Evolutionary conservation across 2,329 filamentous ascomycete genomes (phyloP).

Genomic region (Ascosphaera aggregata): DNA sequence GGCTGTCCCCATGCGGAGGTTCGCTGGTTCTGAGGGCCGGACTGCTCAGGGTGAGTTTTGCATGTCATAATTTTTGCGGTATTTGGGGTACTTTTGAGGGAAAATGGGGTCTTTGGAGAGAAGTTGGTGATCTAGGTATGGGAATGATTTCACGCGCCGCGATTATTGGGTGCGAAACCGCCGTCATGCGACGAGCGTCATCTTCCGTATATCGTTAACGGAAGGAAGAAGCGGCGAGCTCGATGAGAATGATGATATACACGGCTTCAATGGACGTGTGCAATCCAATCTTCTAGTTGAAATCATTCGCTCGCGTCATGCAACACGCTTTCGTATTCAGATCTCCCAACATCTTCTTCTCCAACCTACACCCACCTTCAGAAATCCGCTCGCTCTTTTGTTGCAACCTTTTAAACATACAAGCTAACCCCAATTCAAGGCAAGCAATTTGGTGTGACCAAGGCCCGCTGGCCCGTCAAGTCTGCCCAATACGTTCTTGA

Average conservation of each 20-base stretch:
- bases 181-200: too few relatives aligned
- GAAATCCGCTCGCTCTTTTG: background rate
- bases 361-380: background rate
- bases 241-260: background rate
- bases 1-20: constrained; percentile 95
- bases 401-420: too few relatives aligned
- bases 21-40: constrained; percentile 85
- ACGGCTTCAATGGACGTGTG: too few relatives aligned
- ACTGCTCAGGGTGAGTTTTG: constrained; percentile 87
- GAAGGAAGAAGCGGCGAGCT: too few relatives aligned
- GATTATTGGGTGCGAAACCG: too few relatives aligned
- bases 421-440: constrained; percentile 32
- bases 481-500: constrained; percentile 94
- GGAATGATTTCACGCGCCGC: too few relatives aligned
- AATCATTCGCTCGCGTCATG: too few relatives aligned
- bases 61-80: background rate
- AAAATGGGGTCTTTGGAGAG: background rate
- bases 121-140: too few relatives aligned
- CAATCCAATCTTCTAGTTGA: too few relatives aligned
- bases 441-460: constrained; percentile 96
- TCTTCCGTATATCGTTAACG: too few relatives aligned
- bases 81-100: constrained; percentile 4
- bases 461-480: constrained; percentile 98
- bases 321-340: background rate
- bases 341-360: too few relatives aligned